Evolutionary conservation across 139 green algal species (phyloP).

Genomic region (Tetraselmis chui): DNA sequence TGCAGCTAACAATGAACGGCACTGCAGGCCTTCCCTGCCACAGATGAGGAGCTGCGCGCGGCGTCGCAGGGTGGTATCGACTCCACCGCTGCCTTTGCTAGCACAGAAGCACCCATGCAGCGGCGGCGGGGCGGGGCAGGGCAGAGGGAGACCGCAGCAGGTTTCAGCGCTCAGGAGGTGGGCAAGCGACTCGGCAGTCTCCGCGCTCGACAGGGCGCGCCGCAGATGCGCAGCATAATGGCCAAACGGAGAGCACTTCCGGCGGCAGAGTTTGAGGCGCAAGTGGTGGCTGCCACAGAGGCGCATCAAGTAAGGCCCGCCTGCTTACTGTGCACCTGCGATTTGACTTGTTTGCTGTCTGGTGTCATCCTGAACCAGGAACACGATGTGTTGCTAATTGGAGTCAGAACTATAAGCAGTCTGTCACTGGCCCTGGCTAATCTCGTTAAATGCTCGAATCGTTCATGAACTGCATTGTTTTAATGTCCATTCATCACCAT

Average conservation of each 20-base stretch:
- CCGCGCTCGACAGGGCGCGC: conserved; percentile 11
- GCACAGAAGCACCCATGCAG: background rate
- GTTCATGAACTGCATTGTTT: too few relatives aligned
- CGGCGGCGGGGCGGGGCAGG: too few relatives aligned
- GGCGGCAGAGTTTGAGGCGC: conserved; percentile 21
- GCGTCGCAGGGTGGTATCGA: background rate
- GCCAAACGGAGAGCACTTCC: conserved; percentile 27
- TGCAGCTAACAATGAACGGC: too few relatives aligned
- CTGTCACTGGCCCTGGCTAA: too few relatives aligned
- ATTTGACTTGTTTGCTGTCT: too few relatives aligned
- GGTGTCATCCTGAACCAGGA: too few relatives aligned
- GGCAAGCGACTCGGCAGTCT: conserved; percentile 7
- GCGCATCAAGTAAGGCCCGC: background rate
- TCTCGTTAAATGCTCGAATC: too few relatives aligned
- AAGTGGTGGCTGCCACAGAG: background rate
- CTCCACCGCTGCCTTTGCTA: too few relatives aligned
- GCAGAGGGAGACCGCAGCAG: background rate
- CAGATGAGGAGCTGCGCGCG: background rate
- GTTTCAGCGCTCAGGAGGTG: conserved; percentile 15
- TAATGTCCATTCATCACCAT: too few relatives aligned
- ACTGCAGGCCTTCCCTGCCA: background rate
- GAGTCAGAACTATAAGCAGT: too few relatives aligned
- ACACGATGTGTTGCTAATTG: too few relatives aligned
- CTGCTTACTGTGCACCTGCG: too few relatives aligned
- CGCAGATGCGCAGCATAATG: conserved; percentile 16